Conservation (phyloP, 805 yeast species). For the Hanseniaspora pseudoguilliermondii region DNA sequence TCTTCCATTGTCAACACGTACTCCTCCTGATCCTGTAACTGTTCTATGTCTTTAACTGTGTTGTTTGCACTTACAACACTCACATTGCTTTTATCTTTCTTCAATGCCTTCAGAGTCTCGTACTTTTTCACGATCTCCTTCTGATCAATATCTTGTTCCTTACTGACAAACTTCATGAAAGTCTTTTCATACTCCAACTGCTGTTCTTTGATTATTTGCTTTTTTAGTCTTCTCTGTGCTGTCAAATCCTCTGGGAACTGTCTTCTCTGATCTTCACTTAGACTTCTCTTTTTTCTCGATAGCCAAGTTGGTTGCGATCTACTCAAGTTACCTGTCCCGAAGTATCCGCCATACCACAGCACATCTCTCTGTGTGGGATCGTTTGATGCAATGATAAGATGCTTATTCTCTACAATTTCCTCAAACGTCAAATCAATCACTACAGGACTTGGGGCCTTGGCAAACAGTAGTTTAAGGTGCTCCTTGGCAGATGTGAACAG, state of each 20-base stretch:
- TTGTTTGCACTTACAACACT: not conserved
- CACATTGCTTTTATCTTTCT: slow-evolving; percentile 17
- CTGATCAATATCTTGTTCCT: slow-evolving; percentile 20
- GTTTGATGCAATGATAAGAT: not conserved
- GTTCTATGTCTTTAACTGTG: slow-evolving; percentile 17
- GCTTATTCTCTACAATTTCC: slow-evolving; percentile 19
- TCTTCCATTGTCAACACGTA: slow-evolving; percentile 21
- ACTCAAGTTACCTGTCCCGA: slow-evolving; percentile 82
- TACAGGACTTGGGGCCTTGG: slow-evolving; percentile 23
- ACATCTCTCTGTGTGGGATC: slow-evolving; percentile 33
- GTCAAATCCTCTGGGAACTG: slow-evolving; percentile 62
- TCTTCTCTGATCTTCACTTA: slow-evolving; percentile 27
- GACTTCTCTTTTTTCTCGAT: slow-evolving; percentile 38
- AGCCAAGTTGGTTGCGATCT: slow-evolving; percentile 90
- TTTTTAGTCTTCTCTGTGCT: slow-evolving; percentile 51
- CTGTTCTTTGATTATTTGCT: slow-evolving; percentile 57
- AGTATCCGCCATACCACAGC: slow-evolving; percentile 79
- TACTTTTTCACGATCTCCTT: slow-evolving; percentile 27
- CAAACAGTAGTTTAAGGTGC: not conserved
- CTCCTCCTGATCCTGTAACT: slow-evolving; percentile 24
- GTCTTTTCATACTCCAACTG: slow-evolving; percentile 48
- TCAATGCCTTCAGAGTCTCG: slow-evolving; percentile 20
- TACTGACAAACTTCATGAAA: slow-evolving; percentile 27
- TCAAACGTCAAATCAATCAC: slow-evolving; percentile 27
- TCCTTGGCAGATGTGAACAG: not conserved